Conservation (phyloP, 2,329 filamentous ascomycete genomes). For the Arachnomyces sp. region DNA sequence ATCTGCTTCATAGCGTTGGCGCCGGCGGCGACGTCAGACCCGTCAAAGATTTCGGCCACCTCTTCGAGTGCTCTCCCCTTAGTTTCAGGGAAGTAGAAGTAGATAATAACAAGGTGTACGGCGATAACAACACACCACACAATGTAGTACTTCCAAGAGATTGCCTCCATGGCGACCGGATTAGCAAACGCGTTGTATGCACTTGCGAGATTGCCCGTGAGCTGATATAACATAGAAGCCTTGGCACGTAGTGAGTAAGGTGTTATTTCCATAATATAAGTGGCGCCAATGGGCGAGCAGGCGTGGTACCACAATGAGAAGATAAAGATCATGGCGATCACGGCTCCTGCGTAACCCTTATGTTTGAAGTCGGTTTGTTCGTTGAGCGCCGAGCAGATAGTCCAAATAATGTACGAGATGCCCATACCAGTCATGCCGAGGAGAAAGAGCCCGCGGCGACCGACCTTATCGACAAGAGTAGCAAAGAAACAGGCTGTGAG, state of each 20-base stretch:
- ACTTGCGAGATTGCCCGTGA: constrained; percentile 18
- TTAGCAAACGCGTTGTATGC: constrained; percentile 22
- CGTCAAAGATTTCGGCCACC: constrained; percentile 32
- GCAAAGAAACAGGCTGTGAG: constrained; percentile 13
- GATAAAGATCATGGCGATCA: constrained; percentile 53
- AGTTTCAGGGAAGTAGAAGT: constrained; percentile 27
- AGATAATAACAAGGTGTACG: constrained; percentile 19
- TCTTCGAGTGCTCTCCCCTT: constrained; percentile 25
- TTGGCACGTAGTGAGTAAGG: constrained; percentile 48
- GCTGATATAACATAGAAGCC: too few relatives aligned
- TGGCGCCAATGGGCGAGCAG: constrained; percentile 50
- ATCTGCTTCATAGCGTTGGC: too few relatives aligned
- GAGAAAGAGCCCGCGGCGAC: constrained; percentile 17
- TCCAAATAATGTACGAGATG: constrained; percentile 17
- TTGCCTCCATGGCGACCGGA: constrained; percentile 25
- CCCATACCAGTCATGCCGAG: constrained; percentile 19
- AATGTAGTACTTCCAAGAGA: constrained; percentile 30
- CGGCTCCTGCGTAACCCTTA: constrained; percentile 17
- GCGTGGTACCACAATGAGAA: constrained; percentile 55
- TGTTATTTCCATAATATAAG: constrained; percentile 53
- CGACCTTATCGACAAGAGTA: constrained; percentile 17
- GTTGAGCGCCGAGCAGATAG: constrained; percentile 15
- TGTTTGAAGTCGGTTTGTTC: constrained; percentile 12
- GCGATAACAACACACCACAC: constrained; percentile 25
- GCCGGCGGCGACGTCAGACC: not conserved